Evolutionary conservation across 208 protist genomes (phyloP).

Genomic region (Leishmania tropica): DNA sequence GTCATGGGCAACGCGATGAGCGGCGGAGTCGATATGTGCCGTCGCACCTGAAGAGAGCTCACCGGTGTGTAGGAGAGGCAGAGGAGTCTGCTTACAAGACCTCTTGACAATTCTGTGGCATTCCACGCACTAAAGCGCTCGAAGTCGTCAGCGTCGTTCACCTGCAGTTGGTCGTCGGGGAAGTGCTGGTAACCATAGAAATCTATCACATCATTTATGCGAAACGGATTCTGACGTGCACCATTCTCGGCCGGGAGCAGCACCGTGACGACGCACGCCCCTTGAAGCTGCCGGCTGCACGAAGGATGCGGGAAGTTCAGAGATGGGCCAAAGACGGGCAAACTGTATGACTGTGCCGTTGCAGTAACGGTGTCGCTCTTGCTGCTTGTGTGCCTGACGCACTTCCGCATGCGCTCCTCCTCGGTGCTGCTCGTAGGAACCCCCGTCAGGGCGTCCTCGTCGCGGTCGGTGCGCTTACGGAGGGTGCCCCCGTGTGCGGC

Average conservation of each 20-base stretch:
- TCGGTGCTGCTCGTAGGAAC: background rate
- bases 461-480: conserved; percentile 25
- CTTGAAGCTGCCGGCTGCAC: conserved; percentile 9
- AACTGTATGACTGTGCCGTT: background rate
- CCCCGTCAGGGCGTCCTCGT: background rate
- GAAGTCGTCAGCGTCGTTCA: conserved; percentile 45
- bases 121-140: conserved; percentile 60
- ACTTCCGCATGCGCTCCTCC: conserved; percentile 1
- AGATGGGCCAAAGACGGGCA: background rate
- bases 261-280: conserved; percentile 39
- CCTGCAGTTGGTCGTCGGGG: conserved; percentile 30
- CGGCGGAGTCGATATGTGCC: background rate
- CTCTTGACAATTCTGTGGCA: conserved; percentile 41
- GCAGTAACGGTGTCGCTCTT: background rate
- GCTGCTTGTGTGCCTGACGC: background rate
- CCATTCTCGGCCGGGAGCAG: conserved; percentile 9
- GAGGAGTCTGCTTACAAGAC: conserved; percentile 56
- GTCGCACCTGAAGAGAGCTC: conserved; percentile 8
- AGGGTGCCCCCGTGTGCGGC: background rate
- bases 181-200: conserved; percentile 75
- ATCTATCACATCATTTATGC: conserved; percentile 71
- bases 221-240: conserved; percentile 24
- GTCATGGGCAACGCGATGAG: conserved; percentile 1
- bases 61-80: conserved; percentile 30
- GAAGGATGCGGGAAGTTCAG: conserved; percentile 41